A percentile compares a stretch with the other conserved stretches of the same genome.
Conservation (phyloP, 2,329 filamentous ascomycete genomes). For the Xylaria hypoxylon region DNA sequence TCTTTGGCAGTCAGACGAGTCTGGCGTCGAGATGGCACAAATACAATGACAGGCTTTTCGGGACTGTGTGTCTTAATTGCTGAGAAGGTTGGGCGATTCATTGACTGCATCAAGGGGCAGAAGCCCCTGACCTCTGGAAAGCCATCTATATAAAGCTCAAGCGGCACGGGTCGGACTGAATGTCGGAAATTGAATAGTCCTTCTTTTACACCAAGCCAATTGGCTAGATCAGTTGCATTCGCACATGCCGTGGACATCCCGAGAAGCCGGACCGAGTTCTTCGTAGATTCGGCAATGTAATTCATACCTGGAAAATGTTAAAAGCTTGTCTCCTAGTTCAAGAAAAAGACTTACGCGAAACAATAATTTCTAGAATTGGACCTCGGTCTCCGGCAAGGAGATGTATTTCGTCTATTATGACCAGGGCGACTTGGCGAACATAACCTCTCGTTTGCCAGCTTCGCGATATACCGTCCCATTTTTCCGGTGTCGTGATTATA, state of each 20-base stretch:
- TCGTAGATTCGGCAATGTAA: conserved; percentile 95
- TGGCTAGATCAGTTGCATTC: conserved; percentile 91
- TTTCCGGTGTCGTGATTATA: conserved; percentile 99
- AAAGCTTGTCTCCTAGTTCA: background rate
- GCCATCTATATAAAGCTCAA: conserved; percentile 97
- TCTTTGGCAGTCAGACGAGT: conserved; percentile 96
- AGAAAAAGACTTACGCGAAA: conserved; percentile 61
- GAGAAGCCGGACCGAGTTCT: conserved; percentile 86
- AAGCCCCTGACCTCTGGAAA: conserved; percentile 96
- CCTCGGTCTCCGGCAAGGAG: conserved; percentile 95
- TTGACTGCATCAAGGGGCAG: conserved; percentile 97
- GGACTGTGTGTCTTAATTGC: conserved; percentile 97
- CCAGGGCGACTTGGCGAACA: conserved; percentile 91
- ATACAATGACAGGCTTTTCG: conserved; percentile 97
- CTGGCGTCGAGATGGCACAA: conserved; percentile 94
- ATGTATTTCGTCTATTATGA: conserved; percentile 99
- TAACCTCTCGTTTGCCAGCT: conserved; percentile 99
- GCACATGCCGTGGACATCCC: conserved; percentile 99
- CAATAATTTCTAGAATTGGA: conserved; percentile 98
- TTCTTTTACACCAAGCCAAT: conserved; percentile 97
- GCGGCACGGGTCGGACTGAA: conserved; percentile 92
- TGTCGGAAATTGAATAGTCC: conserved; percentile 97
- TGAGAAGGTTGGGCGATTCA: conserved; percentile 97
- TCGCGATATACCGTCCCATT: conserved; percentile 99
- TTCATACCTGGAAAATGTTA: conserved; percentile 78